phyloP scores from a whole-genome alignment of 129 eudicot genomes.

The Helichrysum umbraculigerum region DNA sequence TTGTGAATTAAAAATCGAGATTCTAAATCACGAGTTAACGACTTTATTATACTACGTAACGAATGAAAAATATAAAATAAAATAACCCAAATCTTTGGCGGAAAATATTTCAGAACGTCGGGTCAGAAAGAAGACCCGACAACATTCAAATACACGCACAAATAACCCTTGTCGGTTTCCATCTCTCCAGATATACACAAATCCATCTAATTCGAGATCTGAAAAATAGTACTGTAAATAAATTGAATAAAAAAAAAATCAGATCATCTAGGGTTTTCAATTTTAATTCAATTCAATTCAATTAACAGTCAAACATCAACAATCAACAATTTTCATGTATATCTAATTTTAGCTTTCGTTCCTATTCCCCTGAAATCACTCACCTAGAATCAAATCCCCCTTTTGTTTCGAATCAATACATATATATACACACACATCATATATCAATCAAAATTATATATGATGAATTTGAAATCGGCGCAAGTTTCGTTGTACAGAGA shows the following conservation, averaged over 20 bases:
- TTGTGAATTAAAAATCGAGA: too few relatives aligned
- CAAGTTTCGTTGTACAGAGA: slow-evolving; percentile 66
- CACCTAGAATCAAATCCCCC: slow-evolving; percentile 7
- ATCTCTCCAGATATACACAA: slow-evolving; percentile 19
- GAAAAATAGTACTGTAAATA: background rate
- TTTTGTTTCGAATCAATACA: slow-evolving; percentile 20
- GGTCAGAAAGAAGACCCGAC: background rate
- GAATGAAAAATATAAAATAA: too few relatives aligned
- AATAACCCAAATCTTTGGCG: too few relatives aligned
- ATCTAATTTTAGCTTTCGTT: slow-evolving; percentile 13
- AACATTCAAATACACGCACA: slow-evolving; percentile 11
- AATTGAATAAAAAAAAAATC: slow-evolving; percentile 16
- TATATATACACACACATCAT: background rate
- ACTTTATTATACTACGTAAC: too few relatives aligned
- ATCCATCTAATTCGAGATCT: slow-evolving; percentile 9
- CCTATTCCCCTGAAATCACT: slow-evolving; percentile 27
- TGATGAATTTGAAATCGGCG: slow-evolving; percentile 49
- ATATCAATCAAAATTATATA: background rate
- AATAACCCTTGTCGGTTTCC: slow-evolving; percentile 16
- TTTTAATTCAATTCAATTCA: slow-evolving; percentile 5
- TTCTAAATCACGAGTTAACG: too few relatives aligned
- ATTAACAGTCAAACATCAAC: slow-evolving; percentile 23
- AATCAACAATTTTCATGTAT: background rate
- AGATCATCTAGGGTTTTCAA: slow-evolving; percentile 34
- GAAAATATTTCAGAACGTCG: background rate